These are phyloP conservation scores for Crataegus laevigata DNA, from an alignment of 306 rosid species.

Conservation along the genomic window DNA sequence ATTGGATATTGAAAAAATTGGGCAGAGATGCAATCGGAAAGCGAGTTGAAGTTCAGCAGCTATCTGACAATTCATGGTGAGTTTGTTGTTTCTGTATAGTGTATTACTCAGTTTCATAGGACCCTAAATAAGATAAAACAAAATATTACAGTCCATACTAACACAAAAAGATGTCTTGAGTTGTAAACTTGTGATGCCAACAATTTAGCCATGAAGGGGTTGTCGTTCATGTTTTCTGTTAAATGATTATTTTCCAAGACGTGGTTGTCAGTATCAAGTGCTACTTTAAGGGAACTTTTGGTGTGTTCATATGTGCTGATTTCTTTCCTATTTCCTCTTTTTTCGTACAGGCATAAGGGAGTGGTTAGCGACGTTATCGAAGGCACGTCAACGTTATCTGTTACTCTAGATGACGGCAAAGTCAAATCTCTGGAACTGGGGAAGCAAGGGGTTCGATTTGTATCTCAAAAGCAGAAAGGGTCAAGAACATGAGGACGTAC, in stretches of 20 bases:
- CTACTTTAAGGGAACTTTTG: neutral
- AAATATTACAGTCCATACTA: neutral
- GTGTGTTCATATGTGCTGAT: neutral
- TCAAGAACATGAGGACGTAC: slow-evolving; percentile 38
- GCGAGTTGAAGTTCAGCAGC: slow-evolving; percentile 92
- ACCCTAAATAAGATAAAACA: neutral
- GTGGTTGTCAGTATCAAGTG: neutral
- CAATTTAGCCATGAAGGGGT: neutral
- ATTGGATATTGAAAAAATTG: slow-evolving; percentile 88
- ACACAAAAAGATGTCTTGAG: neutral
- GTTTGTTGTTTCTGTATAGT: slow-evolving; percentile 16
- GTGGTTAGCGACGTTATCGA: slow-evolving; percentile 57
- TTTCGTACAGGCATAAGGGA: slow-evolving; percentile 74
- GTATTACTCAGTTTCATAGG: neutral
- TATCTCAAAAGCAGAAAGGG: slow-evolving; percentile 76
- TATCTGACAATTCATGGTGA: slow-evolving; percentile 82
- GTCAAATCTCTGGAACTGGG: slow-evolving; percentile 63
- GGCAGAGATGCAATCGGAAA: slow-evolving; percentile 96
- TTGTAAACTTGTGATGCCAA: neutral
- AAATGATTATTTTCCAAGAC: neutral
- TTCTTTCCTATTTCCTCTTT: neutral
- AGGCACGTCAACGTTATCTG: slow-evolving; percentile 60
- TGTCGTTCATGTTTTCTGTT: neutral
- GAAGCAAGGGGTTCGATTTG: slow-evolving; percentile 80
- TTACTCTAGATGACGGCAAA: slow-evolving; percentile 66